Evolutionary conservation across 495 filamentous ascomycete species (phyloP).

Genomic region (Xylaria telfairii): DNA sequence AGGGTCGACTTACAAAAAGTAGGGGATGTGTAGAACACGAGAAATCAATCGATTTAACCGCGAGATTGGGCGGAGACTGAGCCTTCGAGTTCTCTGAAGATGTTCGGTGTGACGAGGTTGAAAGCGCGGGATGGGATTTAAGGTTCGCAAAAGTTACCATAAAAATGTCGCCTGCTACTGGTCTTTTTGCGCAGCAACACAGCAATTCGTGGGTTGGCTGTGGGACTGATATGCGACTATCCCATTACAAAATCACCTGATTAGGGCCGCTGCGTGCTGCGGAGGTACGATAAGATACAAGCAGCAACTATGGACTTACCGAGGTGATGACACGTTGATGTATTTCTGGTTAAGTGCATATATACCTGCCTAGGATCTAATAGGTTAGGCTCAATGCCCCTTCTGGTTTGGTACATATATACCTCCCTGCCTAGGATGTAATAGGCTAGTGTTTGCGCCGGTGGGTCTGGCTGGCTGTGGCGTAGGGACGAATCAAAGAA

Average conservation of each 20-base stretch:
- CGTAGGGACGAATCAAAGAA: neutral
- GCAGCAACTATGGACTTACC: neutral
- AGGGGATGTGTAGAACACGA: slow-evolving; percentile 52
- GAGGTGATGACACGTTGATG: neutral
- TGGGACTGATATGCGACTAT: slow-evolving; percentile 29
- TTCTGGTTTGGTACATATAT: too few species aligned
- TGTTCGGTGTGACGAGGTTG: slow-evolving; percentile 38
- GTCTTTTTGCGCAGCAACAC: slow-evolving; percentile 16
- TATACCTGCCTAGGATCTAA: too few species aligned
- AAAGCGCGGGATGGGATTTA: slow-evolving; percentile 31
- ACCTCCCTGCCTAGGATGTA: too few species aligned
- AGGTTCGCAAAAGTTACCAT: slow-evolving; percentile 36
- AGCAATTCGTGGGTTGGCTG: slow-evolving; percentile 26
- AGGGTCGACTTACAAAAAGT: slow-evolving; percentile 41
- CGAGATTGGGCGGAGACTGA: slow-evolving; percentile 61
- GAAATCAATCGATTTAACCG: slow-evolving; percentile 66
- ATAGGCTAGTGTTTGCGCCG: too few species aligned
- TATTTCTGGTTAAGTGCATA: too few species aligned
- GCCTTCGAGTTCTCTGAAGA: slow-evolving; percentile 57
- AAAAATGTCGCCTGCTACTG: slow-evolving; percentile 18
- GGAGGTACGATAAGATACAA: neutral
- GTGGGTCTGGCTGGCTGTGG: slow-evolving; percentile 14
- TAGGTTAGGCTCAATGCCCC: too few species aligned
- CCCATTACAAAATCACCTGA: slow-evolving; percentile 39
- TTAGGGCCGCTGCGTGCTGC: slow-evolving; percentile 32